Base-by-base conservation (phyloP, 2,329 filamentous ascomycete genomes). In the Fusarium siculi region DNA sequence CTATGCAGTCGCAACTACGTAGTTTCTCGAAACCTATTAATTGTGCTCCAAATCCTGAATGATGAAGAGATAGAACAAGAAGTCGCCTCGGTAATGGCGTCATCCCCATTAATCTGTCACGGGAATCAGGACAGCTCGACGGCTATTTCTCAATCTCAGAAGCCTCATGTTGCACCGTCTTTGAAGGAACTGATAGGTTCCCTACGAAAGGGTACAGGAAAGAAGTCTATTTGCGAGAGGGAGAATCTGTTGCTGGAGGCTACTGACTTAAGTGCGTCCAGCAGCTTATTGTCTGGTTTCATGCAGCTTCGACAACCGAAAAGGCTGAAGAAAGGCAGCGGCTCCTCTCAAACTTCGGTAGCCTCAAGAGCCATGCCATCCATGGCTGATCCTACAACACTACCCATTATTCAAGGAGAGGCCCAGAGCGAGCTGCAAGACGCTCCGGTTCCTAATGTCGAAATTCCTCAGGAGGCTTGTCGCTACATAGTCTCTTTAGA, bases 401-500 rank as follows among this genome's bases (percentile, higher is more conserved):
- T 25, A 6, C 49, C 40, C 23, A 11, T 25, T 9, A n/a, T 23
- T 4, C 37, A 34, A n/a, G 34, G 56, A 21, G 23, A 39, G 30
- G 19, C 9, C 14, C 40, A 32, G 34, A 28, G 28, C 7, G 44
- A 32, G 5, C 39, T 66, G 8, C 32, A 34, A 4, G 50, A 63
- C 10, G 68, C 74, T 12, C 50, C 59, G 4, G 42, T 43, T 15
- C 81, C 80, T 2, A 23, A 70, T 1, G 21, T 77, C 9, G 19
- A 56, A 2, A 16, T 73, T 3, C 74, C 79, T 2, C 28, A 40
- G 6, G 53, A 73, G 18, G 70, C 58, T 8, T 77, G 73, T 15
- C 68, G 73, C 6, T 80, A 90, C 71, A 84, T 93, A 12, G 81
- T 90, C 23, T 89, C 91, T 0, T 79, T 87, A 2, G 81, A 79